These are phyloP conservation scores for Bipolaris bicolor DNA, from an alignment of 2,329 filamentous ascomycete species.

Conservation along the genomic window DNA sequence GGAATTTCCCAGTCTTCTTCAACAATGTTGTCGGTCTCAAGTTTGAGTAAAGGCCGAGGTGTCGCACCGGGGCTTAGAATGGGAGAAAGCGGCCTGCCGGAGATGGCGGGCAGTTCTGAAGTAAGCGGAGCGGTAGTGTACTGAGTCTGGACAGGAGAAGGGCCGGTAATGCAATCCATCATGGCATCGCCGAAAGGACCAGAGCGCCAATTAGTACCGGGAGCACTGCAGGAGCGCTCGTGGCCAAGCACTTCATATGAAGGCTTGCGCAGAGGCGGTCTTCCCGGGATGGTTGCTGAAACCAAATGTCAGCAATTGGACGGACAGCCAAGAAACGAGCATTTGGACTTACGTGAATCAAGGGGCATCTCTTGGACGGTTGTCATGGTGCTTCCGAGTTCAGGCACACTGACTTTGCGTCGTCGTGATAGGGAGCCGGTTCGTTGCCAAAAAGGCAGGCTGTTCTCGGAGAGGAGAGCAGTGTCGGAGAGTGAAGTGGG, in stretches of 20 bases:
- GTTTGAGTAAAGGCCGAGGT: slow-evolving; percentile 40
- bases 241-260: slow-evolving; percentile 45
- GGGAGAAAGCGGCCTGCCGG: slow-evolving; percentile 27
- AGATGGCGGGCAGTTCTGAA: slow-evolving; percentile 24
- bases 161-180: slow-evolving; percentile 48
- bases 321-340: neutral
- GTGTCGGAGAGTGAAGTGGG: slow-evolving; percentile 51
- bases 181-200: slow-evolving; percentile 51
- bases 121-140: slow-evolving; percentile 19
- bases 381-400: slow-evolving; percentile 48
- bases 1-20: slow-evolving; percentile 32
- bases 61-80: slow-evolving; percentile 45
- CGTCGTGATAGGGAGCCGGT: slow-evolving; percentile 48
- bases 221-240: slow-evolving; percentile 49
- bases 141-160: slow-evolving; percentile 33
- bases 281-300: slow-evolving; percentile 50
- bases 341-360: slow-evolving; percentile 48
- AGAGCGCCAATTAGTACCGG: slow-evolving; percentile 46
- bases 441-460: slow-evolving; percentile 44
- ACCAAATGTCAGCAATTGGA: slow-evolving; percentile 20
- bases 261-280: slow-evolving; percentile 46
- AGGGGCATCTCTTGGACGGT: slow-evolving; percentile 48
- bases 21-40: slow-evolving; percentile 36
- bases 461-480: slow-evolving; percentile 39
- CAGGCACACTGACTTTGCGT: slow-evolving; percentile 51